Base-by-base conservation (phyloP, 106 monocot genomes). In the Dioscorea zingiberensis region DNA sequence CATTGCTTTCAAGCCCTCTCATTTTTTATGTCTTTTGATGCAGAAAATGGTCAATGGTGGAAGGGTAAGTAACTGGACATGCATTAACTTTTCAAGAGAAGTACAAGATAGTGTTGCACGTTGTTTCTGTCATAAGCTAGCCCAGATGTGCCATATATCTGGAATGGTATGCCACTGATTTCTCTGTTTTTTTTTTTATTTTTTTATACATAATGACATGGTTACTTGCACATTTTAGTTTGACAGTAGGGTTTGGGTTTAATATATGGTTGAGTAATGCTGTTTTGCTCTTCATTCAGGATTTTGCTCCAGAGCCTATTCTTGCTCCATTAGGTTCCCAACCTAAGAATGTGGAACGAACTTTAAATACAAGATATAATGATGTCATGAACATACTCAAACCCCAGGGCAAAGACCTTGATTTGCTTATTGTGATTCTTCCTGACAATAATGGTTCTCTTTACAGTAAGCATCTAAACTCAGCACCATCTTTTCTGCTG, bases 401-500 rank as follows among this genome's bases (percentile, higher is more conserved):
- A 38, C 38, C 38, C 10, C 3, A 38, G 67, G 72, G 72, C 38
- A 88, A 76, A 65, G 88, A 88, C 60, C 84, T 97, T 67, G 88
- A 97, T 45, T 74, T 97, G 55, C 66, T 97, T 21, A 77, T 97
- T 65, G 91, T 88, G 18, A 85, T 95, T 62, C 75, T 95, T 64
- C 95, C 95, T 25, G 95, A 95, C 54, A 91, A 83, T 25, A 95
- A 95, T 83, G 95, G 95, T 48, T 80, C 95, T 68, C 77, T 97
- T 58, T 97, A 97, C 73, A 91, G 95, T 97, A 81, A 57, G 61
- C 25, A 48, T 38, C 21, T n/a, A 29, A 65, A 23, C 70, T 12
- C 18, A 48, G 21, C 6, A 13, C 9, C 10, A 38, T 38, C 38
- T 38, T 38, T 38, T 10, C 10, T 10, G 10, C 38, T 38, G 3